Evolutionary conservation across 345 rosid genomes (phyloP).

Genomic region (Xanthoceras sorbifolium): DNA sequence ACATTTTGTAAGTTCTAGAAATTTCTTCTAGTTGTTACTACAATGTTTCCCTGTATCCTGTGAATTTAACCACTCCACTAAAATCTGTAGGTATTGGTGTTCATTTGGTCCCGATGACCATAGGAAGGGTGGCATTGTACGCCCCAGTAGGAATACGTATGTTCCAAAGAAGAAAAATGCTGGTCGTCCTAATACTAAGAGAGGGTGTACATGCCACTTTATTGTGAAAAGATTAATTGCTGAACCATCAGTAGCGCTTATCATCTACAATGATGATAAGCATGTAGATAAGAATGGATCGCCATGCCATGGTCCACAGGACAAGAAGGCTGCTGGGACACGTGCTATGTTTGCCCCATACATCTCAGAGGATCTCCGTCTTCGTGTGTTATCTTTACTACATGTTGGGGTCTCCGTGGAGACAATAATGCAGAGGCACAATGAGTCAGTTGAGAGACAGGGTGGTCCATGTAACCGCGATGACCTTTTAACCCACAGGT

Average conservation of each 20-base stretch:
- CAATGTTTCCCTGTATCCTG: neutral
- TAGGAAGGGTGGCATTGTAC: slow-evolving; percentile 77
- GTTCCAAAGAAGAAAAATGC: slow-evolving; percentile 84
- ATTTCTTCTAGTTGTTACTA: slow-evolving; percentile 19
- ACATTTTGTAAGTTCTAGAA: slow-evolving; percentile 72
- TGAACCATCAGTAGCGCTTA: slow-evolving; percentile 81
- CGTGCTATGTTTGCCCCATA: slow-evolving; percentile 98
- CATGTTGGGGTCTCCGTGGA: slow-evolving; percentile 95
- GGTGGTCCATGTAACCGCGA: slow-evolving; percentile 90
- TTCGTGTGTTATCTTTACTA: slow-evolving; percentile 78
- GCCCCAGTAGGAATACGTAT: slow-evolving; percentile 86
- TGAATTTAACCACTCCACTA: slow-evolving; percentile 17
- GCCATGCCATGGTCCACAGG: slow-evolving; percentile 97
- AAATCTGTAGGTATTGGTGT: slow-evolving; percentile 86
- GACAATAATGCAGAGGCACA: slow-evolving; percentile 94
- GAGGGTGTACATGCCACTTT: slow-evolving; percentile 97
- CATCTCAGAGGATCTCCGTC: slow-evolving; percentile 94
- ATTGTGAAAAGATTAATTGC: slow-evolving; percentile 93
- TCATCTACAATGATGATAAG: slow-evolving; percentile 86
- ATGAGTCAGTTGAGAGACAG: slow-evolving; percentile 86
- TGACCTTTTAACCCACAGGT: slow-evolving; percentile 88
- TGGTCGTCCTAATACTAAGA: slow-evolving; percentile 91
- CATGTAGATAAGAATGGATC: slow-evolving; percentile 86
- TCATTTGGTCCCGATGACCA: slow-evolving; percentile 98
- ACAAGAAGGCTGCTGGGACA: slow-evolving; percentile 91